Evolutionary conservation across 495 filamentous ascomycete species (phyloP).

Genomic region (Penicillium tannophilum): DNA sequence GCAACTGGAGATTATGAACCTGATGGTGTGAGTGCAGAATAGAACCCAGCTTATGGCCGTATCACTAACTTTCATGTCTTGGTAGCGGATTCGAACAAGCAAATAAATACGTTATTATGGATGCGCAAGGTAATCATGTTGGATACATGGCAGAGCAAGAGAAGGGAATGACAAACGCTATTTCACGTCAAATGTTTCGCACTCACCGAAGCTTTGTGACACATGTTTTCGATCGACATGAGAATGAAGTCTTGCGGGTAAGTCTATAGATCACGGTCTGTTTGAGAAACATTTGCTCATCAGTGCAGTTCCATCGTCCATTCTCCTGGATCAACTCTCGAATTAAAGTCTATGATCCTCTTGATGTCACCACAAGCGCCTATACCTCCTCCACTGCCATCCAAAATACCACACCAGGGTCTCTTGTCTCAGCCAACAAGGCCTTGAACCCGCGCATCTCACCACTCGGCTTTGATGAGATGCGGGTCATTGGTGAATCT

Average conservation of each 20-base stretch:
- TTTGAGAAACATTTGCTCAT: not conserved
- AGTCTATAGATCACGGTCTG: slow-evolving; percentile 11
- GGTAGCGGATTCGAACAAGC: slow-evolving; percentile 70
- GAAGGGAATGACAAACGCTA: slow-evolving; percentile 56
- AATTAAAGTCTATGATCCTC: slow-evolving; percentile 65
- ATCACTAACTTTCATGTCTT: slow-evolving; percentile 4
- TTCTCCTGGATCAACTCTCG: slow-evolving; percentile 68
- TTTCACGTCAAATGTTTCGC: slow-evolving; percentile 64
- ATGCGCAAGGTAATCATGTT: slow-evolving; percentile 67
- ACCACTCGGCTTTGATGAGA: slow-evolving; percentile 52
- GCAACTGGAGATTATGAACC: slow-evolving; percentile 70
- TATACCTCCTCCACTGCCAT: slow-evolving; percentile 45
- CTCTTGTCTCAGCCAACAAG: slow-evolving; percentile 39
- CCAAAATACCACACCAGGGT: slow-evolving; percentile 42
- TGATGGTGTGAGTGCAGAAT: slow-evolving; percentile 54
- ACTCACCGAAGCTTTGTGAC: slow-evolving; percentile 71
- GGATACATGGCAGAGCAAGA: slow-evolving; percentile 72
- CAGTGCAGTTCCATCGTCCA: slow-evolving; percentile 61
- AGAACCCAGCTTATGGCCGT: not conserved
- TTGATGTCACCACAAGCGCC: slow-evolving; percentile 35
- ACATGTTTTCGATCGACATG: slow-evolving; percentile 67
- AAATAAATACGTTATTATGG: slow-evolving; percentile 72
- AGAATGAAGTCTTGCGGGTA: slow-evolving; percentile 65
- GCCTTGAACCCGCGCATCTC: slow-evolving; percentile 53
- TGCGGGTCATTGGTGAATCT: slow-evolving; percentile 68